Conservation (phyloP, 495 filamentous ascomycete species). For the Aspergillus mulundensis region DNA sequence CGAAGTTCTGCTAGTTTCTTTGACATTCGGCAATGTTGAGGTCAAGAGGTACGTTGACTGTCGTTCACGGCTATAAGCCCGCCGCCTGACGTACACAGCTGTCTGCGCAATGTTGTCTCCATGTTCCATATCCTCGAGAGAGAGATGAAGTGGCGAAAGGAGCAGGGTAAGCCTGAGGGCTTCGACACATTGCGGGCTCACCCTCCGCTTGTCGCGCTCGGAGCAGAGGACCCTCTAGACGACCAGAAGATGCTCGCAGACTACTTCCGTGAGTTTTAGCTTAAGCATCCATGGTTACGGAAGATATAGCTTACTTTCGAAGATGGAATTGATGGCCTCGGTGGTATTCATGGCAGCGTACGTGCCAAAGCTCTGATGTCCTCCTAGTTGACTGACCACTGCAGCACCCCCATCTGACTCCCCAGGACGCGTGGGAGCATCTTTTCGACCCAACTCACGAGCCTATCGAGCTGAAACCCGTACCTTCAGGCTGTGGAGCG, state of each 20-base stretch:
- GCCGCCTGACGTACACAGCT: slow-evolving; percentile 43
- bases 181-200: slow-evolving; percentile 63
- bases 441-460: slow-evolving; percentile 60
- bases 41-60: slow-evolving; percentile 58
- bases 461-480: slow-evolving; percentile 34
- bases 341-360: slow-evolving; percentile 81
- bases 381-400: slow-evolving; percentile 6
- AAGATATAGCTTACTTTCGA: slow-evolving; percentile 17
- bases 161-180: slow-evolving; percentile 57
- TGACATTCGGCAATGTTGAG: slow-evolving; percentile 90
- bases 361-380: slow-evolving; percentile 18
- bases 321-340: slow-evolving; percentile 91
- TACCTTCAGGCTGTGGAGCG: slow-evolving; percentile 23
- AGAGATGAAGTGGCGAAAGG: slow-evolving; percentile 78
- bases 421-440: slow-evolving; percentile 77
- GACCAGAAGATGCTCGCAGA: slow-evolving; percentile 81
- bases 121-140: slow-evolving; percentile 91
- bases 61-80: background rate
- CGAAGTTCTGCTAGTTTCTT: slow-evolving; percentile 80
- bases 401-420: slow-evolving; percentile 83
- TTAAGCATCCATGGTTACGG: background rate
- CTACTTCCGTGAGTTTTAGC: slow-evolving; percentile 70
- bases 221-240: slow-evolving; percentile 78
- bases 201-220: slow-evolving; percentile 82
- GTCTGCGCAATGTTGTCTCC: slow-evolving; percentile 82